Evolutionary conservation across 1,284 basidiomycete genomes (phyloP), one percentile per base, ranked within the genome.

Genomic region (Boletellus dicymbophilus): DNA sequence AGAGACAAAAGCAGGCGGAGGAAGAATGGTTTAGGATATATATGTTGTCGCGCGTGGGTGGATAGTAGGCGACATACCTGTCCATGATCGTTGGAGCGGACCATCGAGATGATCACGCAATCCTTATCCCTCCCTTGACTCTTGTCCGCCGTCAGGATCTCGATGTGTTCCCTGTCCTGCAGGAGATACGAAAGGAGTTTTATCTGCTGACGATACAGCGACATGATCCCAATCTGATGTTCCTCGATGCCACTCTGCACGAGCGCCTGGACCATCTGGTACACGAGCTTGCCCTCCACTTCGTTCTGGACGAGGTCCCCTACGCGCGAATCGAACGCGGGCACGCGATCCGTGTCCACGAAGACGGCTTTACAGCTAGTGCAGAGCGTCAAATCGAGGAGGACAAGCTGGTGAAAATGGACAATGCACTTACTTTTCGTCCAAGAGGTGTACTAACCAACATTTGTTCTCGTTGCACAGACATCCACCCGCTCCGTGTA

Each of bases 101-200:
- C 95, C 72, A 98, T 85, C 10, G 92, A 95, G 49, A 99, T 89
- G 56, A 99, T 77, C 53, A 99, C 87, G 61, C 91, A 94, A 43
- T 95, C 92, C 69, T 99, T 99, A 72, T 99, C 97, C 39, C 97
- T 77, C 0, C 97, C 97, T 70, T 99, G 96, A 67, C 90, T 93
- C 48, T 87, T 88, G 72, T 99, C 97, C 4, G 95, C 96, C 0
- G 96, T 99, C 49, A 98, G 73, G 46, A 97, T 84, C 67, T 99
- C 97, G 23, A 99, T 75, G 3, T 74, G 76, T 43, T 74, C 72
- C 44, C 72, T 71, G 20, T 68, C 69, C 30, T 77, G 69, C 58
- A 93, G 63, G 50, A 84, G 60, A 60, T 85, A 71, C 6, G 80
- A 74, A 52, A 95, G 70, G 0, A 95, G 77, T 71, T 98, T 97